Evolutionary conservation across 75 land plant species (phyloP).

Genomic region (Picea sitchensis): DNA sequence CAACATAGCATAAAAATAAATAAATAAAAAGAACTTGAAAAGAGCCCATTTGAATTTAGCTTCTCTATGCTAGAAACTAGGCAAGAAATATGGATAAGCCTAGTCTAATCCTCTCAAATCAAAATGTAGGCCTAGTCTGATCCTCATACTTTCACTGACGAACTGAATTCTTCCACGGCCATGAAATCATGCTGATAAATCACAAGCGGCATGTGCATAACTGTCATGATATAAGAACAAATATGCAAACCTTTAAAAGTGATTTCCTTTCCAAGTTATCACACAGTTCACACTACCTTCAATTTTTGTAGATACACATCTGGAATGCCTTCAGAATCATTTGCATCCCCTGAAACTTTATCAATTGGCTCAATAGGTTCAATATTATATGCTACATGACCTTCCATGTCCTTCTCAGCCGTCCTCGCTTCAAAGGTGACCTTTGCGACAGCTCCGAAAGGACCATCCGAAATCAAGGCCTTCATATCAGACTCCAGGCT

Average conservation of each 20-base stretch:
- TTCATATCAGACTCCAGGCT: constrained; percentile 83
- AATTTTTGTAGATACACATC: constrained; percentile 52
- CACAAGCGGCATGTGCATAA: background rate
- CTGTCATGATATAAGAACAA: background rate
- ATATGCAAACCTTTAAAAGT: background rate
- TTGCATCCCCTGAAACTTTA: background rate
- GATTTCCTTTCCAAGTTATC: background rate
- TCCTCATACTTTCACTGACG: background rate
- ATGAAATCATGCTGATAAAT: background rate
- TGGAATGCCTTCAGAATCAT: constrained; percentile 35
- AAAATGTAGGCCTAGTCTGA: background rate
- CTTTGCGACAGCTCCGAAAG: constrained; percentile 34
- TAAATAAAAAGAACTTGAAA: too few relatives aligned
- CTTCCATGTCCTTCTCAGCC: constrained; percentile 24
- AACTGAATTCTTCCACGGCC: background rate
- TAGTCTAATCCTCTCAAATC: background rate
- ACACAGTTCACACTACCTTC: constrained; percentile 41
- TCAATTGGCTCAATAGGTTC: constrained; percentile 7
- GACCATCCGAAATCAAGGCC: constrained; percentile 41
- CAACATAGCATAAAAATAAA: too few relatives aligned
- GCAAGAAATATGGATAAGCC: background rate
- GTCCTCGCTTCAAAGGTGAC: constrained; percentile 33
- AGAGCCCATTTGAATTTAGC: too few relatives aligned
- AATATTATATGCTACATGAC: constrained; percentile 26
- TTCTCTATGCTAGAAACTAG: too few relatives aligned